Evolutionary conservation across 176 grass and related monocot genomes (phyloP).

Genomic region (Typha latifolia): DNA sequence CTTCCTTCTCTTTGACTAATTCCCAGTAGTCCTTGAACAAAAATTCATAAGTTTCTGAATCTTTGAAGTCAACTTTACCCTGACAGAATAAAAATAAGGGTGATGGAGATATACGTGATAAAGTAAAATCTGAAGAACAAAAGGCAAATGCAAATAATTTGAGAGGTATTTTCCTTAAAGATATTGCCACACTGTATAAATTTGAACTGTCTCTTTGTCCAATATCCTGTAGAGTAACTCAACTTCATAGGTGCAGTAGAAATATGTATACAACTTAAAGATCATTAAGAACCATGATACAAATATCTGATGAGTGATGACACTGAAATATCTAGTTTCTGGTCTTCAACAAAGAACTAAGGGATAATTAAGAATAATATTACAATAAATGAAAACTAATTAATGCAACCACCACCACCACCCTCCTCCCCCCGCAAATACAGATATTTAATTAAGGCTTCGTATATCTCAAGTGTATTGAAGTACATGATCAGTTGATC

Average conservation of each 20-base stretch:
- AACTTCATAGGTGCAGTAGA: neutral
- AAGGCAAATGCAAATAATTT: neutral
- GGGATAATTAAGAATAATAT: too few species aligned
- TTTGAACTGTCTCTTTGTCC: neutral
- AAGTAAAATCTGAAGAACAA: neutral
- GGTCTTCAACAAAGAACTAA: too few species aligned
- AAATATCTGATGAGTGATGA: too few species aligned
- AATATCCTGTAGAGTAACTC: neutral
- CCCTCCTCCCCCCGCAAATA: too few species aligned
- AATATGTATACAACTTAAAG: neutral
- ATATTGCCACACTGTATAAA: neutral
- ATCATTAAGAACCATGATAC: too few species aligned
- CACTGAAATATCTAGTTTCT: too few species aligned
- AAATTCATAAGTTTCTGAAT: constrained; percentile 25
- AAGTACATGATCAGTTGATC: too few species aligned
- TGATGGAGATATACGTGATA: neutral
- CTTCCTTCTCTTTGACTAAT: constrained; percentile 50
- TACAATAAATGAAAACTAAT: too few species aligned
- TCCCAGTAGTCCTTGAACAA: constrained; percentile 91
- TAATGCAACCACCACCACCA: too few species aligned
- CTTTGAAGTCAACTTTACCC: constrained; percentile 31
- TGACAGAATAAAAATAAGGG: constrained; percentile 11
- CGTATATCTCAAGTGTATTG: too few species aligned
- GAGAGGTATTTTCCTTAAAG: neutral
- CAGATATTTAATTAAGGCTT: too few species aligned